A percentile compares a stretch with the other conserved stretches of the same genome.
Evolutionary conservation across 2,329 filamentous ascomycete genomes (phyloP).

Genomic region (Fonsecaea nubica): DNA sequence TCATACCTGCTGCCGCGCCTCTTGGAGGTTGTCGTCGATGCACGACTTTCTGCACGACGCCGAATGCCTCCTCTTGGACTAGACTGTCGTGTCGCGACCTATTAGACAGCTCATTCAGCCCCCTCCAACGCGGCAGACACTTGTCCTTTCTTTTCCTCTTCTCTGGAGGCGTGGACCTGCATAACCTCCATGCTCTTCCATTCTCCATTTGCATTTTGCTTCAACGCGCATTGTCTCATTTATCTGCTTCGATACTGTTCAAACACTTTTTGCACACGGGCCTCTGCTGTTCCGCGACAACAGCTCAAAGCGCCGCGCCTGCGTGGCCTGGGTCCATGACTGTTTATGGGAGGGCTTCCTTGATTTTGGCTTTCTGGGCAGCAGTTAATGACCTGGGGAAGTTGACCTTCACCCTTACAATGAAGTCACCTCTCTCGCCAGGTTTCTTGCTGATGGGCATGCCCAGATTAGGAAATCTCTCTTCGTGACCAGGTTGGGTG

Average conservation of each 20-base stretch:
- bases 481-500: slow-evolving; percentile 81
- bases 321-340: neutral
- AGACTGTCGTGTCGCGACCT: neutral
- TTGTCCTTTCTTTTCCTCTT: neutral
- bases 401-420: slow-evolving; percentile 89
- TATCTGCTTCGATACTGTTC: neutral
- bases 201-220: neutral
- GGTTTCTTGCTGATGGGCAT: slow-evolving; percentile 96
- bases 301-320: neutral
- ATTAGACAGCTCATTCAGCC: neutral
- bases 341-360: slow-evolving; percentile 68
- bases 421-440: slow-evolving; percentile 80
- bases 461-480: slow-evolving; percentile 81
- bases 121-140: neutral
- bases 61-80: neutral
- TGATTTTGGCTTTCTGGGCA: slow-evolving; percentile 79
- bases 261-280: neutral
- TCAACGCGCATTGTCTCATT: neutral
- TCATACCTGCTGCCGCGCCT: neutral
- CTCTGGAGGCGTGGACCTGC: slow-evolving; percentile 1
- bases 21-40: neutral
- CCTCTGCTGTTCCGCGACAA: neutral
- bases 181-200: slow-evolving; percentile 8
- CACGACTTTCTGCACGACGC: neutral
- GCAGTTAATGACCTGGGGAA: slow-evolving; percentile 81